Conservation (phyloP, 768 basidiomycete genomes). For the Xerocomus brunneocitrinus region DNA sequence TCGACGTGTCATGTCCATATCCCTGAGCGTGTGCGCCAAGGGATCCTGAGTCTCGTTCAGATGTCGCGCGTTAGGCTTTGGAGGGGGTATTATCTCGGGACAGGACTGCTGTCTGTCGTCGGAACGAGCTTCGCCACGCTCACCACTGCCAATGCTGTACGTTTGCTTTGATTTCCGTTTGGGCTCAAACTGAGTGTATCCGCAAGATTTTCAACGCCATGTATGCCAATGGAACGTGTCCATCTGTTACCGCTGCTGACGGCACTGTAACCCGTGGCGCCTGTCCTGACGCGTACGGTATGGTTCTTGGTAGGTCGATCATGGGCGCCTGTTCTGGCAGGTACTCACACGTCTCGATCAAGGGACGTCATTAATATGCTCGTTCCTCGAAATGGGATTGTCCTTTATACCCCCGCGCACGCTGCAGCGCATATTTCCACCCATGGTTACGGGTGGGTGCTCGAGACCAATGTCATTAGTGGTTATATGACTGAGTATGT, state of each 20-base stretch:
- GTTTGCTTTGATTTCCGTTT: conserved; percentile 15
- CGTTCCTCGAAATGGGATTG: conserved; percentile 75
- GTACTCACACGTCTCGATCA: background rate
- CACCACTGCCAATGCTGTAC: conserved; percentile 63
- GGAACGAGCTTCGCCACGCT: conserved; percentile 80
- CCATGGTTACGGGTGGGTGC: conserved; percentile 63
- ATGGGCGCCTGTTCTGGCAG: background rate
- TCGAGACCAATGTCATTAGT: background rate
- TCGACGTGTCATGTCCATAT: background rate
- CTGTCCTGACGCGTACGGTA: conserved; percentile 81
- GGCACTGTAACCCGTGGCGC: conserved; percentile 55
- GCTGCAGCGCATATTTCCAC: conserved; percentile 69
- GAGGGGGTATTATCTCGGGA: conserved; percentile 64
- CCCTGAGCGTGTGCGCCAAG: conserved; percentile 29
- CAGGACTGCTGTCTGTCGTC: conserved; percentile 78
- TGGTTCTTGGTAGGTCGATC: conserved; percentile 52
- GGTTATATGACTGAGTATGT: background rate
- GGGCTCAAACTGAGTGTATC: background rate
- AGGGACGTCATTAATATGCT: conserved; percentile 76
- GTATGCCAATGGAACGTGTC: conserved; percentile 78
- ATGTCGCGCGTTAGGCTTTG: conserved; percentile 67
- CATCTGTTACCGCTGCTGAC: conserved; percentile 49
- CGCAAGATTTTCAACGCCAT: conserved; percentile 66
- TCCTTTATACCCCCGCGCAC: conserved; percentile 66
- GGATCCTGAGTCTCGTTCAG: conserved; percentile 72